Base-by-base conservation (phyloP, 805 yeast genomes). In the Metschnikowia lunata region DNA sequence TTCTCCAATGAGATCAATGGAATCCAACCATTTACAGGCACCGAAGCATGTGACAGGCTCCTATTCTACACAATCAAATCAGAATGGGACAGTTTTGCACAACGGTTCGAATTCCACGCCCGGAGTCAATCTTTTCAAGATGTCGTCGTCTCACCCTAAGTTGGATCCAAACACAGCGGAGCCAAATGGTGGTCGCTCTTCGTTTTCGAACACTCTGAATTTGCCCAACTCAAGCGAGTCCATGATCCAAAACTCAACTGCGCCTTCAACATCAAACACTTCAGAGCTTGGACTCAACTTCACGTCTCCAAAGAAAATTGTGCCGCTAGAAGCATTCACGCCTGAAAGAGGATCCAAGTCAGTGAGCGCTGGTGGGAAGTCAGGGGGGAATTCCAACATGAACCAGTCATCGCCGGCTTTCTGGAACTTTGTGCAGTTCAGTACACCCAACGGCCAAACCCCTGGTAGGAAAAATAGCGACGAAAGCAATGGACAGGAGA, bases 361-460 rank as follows among this genome's bases (percentile, higher is more conserved):
- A 1, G 50, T 45, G 7, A 46, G 46, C 6, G 36, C 48, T 9
- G 31, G n/a, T 12, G 52, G 54, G 27, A 64, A 60, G 38, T 44
- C 58, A 5, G 58, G 61, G 6, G 48, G 55, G 12, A 41, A 51
- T 8, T 42, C 72, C 60, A 57, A 68, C 66, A 60, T 69, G 62
- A 63, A 68, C 66, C 78, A 64, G 67, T 78, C 84, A 28, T 87
- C 96, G 1, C 98, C 98, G 1, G 97, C 96, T 13, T 78, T 90
- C 47, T 88, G 97, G 97, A 87, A 85, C 60, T 82, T 87, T 66
- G 88, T 90, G 58, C 96, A 89, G 57, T 82, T 90, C 46, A 67
- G 71, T 45, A 71, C 75, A 6, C 75, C 74, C 4, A 68, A 68
- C 43, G 73, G 71, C 8, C 74, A 70, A 47, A 70, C 74, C 0